A percentile compares a stretch with the other conserved stretches of the same genome.
phyloP scores from a whole-genome alignment of 768 basidiomycete genomes.

The Lyophyllum shimeji region DNA sequence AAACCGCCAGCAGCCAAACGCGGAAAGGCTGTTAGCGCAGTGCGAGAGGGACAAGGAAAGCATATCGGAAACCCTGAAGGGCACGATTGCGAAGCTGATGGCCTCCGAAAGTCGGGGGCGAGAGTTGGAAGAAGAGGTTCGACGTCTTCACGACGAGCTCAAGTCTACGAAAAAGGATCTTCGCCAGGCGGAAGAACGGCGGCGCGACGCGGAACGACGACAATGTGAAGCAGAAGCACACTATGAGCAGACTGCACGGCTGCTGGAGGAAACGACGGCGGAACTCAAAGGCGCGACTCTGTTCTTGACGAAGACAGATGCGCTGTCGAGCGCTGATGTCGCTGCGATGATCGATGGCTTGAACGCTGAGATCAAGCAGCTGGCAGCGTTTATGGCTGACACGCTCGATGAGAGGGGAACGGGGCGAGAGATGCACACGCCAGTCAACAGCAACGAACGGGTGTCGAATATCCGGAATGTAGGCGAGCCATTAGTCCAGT shows the following conservation, averaged over 20 bases:
- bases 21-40: constrained; percentile 2
- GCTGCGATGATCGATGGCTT: constrained; percentile 19
- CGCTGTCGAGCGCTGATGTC: constrained; percentile 44
- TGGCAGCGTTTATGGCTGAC: constrained; percentile 20
- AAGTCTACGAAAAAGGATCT: constrained; percentile 9
- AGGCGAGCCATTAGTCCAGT: constrained; percentile 8
- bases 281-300: constrained; percentile 43
- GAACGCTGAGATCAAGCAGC: constrained; percentile 21
- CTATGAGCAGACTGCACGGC: constrained; percentile 15
- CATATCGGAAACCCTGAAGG: neutral
- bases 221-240: constrained; percentile 14
- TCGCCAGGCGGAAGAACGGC: constrained; percentile 18
- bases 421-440: neutral
- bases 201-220: neutral
- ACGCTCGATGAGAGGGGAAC: constrained; percentile 5
- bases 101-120: neutral
- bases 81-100: constrained; percentile 1
- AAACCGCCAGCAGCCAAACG: neutral
- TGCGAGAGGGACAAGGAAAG: constrained; percentile 12
- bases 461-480: constrained; percentile 7
- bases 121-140: constrained; percentile 3
- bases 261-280: constrained; percentile 29
- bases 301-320: constrained; percentile 44
- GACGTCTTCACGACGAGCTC: neutral
- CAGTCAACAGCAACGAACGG: neutral